Base-by-base conservation (phyloP, 805 yeast genomes). In the Deakozyma indianensis region DNA sequence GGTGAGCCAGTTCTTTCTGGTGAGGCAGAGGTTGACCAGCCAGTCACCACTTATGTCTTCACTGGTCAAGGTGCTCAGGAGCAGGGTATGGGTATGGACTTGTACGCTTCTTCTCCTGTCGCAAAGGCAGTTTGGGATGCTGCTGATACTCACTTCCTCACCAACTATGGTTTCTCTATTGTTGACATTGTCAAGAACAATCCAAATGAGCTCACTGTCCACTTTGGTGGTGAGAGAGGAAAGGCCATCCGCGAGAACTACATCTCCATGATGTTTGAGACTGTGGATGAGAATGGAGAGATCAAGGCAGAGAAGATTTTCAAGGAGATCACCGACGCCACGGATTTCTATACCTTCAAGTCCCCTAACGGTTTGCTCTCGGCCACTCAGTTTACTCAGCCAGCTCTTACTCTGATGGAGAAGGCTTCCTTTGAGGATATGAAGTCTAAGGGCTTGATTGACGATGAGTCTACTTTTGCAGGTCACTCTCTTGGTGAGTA, bases 61-160 rank as follows among this genome's bases (percentile, higher is more conserved):
- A 92, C 99, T 53, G 99, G 98, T 62, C 99, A 92, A 74, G 99
- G 99, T 66, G 90, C 98, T 50, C 99, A 92, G 69, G 98, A 94
- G 67, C 98, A 94, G 72, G 96, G 96, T 64, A 92, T 92, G 99
- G 98, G 99, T 74, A 92, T 92, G 99, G 98, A 92, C 66, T 75
- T 92, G 62, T 92, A 92, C 67, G 80, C 79, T 53, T 74, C 83
- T 38, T 83, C 95, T 43, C 87, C 77, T 24, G 96, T 92, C 63
- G 98, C 99, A 45, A 79, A 79, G 59, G 78, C 77, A 52, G 96
- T 92, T 51, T 92, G 99, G 98, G 97, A 92, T 65, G 83, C 86
- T 63, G 99, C 99, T 50, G 98, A 92, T 64, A 64, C 66, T 48
- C 98, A 94, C 67, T 92, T 94, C 72, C 73, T 86, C 62, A 72